phyloP scores from a whole-genome alignment of 2,329 filamentous ascomycete species.

The Fusarium tricinctum region DNA sequence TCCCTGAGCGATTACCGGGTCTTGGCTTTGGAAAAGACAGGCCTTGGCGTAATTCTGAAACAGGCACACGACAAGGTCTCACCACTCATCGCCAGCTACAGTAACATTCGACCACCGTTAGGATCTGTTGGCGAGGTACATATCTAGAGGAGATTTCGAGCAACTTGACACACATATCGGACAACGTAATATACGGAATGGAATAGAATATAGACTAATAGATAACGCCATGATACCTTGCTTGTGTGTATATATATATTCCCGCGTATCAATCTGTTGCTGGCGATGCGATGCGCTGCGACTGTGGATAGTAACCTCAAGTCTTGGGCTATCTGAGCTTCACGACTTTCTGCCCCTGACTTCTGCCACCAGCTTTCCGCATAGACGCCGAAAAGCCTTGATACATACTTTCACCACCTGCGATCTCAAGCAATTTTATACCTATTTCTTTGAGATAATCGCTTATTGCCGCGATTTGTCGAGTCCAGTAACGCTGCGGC shows the following conservation, averaged over 20 bases:
- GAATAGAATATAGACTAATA: conserved; percentile 30
- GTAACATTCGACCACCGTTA: conserved; percentile 42
- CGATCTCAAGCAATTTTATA: no score
- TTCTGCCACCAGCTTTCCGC: conserved; percentile 23
- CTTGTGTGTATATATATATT: not conserved
- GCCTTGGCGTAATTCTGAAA: conserved; percentile 40
- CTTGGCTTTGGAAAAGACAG: conserved; percentile 24
- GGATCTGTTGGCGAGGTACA: conserved; percentile 49
- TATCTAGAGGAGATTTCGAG: conserved; percentile 5
- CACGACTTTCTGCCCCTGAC: conserved; percentile 47
- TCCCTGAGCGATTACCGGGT: conserved; percentile 34
- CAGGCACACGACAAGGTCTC: conserved; percentile 29
- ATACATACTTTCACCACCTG: not conserved
- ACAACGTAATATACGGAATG: conserved; percentile 2
- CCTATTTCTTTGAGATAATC: not conserved
- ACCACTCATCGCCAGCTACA: conserved; percentile 12
- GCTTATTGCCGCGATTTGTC: not conserved
- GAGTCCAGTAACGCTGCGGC: conserved; percentile 8
- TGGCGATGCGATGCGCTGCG: no score
- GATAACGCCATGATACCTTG: not conserved
- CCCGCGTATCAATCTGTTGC: not conserved
- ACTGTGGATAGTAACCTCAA: not conserved
- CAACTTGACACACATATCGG: conserved; percentile 13
- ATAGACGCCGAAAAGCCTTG: not conserved
- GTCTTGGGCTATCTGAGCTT: conserved; percentile 47